Conservation (phyloP, 1,284 basidiomycete genomes). For the Cutaneotrichosporon sp. region DNA sequence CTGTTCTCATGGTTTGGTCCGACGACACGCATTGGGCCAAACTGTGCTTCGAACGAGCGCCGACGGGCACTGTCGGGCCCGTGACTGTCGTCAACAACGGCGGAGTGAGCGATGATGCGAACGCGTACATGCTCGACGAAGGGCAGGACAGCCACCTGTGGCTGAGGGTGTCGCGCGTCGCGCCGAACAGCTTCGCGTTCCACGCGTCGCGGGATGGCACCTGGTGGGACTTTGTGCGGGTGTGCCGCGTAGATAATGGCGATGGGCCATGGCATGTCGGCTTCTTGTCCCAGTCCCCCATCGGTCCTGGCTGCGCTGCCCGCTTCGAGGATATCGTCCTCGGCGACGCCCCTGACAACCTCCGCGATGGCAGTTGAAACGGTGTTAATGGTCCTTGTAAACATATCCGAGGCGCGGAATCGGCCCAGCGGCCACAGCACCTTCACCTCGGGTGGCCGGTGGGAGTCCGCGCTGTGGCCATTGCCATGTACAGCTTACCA, state of each 20-base stretch:
- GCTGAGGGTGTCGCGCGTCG: not conserved
- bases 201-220: not conserved
- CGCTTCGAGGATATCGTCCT: conserved; percentile 2
- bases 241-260: not conserved
- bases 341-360: not conserved
- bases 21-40: conserved; percentile 5
- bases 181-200: not conserved
- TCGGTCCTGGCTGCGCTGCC: conserved; percentile 1
- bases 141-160: not conserved
- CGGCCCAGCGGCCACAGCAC: no score
- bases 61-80: not conserved
- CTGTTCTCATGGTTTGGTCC: conserved; percentile 5
- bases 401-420: no score
- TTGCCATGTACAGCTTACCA: no score
- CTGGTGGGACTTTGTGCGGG: conserved; percentile 1
- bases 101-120: conserved; percentile 1
- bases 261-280: not conserved
- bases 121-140: not conserved
- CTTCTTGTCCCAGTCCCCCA: conserved; percentile 1
- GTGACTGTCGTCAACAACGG: conserved; percentile 3
- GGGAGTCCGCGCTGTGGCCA: no score
- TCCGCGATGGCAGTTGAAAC: conserved; percentile 1
- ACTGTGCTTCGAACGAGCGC: not conserved
- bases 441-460: not conserved
- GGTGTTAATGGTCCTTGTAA: not conserved